phyloP scores from a whole-genome alignment of 176 grass and related monocot species.

The Cocos nucifera region DNA sequence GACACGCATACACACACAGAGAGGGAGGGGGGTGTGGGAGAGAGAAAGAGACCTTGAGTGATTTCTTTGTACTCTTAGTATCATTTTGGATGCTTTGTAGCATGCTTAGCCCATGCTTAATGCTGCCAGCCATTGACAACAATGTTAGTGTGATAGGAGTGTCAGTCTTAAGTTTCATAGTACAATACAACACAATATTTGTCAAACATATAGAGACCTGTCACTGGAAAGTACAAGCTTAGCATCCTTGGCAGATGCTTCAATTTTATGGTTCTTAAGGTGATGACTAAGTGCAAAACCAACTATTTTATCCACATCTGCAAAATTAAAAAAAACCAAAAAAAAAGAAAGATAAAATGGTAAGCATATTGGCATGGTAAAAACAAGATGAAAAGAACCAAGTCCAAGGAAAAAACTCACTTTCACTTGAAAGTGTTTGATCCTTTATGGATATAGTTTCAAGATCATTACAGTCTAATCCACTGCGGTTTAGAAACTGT shows the following conservation, averaged over 20 bases:
- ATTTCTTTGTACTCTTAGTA: conserved; percentile 90
- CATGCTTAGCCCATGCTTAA: conserved; percentile 85
- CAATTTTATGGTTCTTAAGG: conserved; percentile 53
- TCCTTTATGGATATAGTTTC: conserved; percentile 92
- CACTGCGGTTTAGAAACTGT: conserved; percentile 75
- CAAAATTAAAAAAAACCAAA: conserved; percentile 16
- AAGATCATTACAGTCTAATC: conserved; percentile 81
- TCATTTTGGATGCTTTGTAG: conserved; percentile 91
- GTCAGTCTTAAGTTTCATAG: not conserved
- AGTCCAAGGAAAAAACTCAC: conserved; percentile 45
- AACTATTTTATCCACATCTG: conserved; percentile 92
- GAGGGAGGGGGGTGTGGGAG: not conserved
- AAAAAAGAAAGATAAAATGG: not conserved
- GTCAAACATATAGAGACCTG: conserved; percentile 36
- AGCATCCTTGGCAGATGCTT: conserved; percentile 52
- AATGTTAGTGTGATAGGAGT: conserved; percentile 9
- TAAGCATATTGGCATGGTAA: too few species aligned
- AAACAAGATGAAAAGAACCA: conserved; percentile 10
- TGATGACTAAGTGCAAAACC: conserved; percentile 94
- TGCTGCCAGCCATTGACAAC: conserved; percentile 33
- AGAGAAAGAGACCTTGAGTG: conserved; percentile 55
- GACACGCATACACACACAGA: too few species aligned
- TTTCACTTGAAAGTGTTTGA: conserved; percentile 84
- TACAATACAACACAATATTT: not conserved
- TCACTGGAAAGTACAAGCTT: conserved; percentile 53